Percentiles rank a stretch among this genome's conserved stretches.
phyloP scores from a whole-genome alignment of 768 basidiomycete species.

The Russula ochroleuca region DNA sequence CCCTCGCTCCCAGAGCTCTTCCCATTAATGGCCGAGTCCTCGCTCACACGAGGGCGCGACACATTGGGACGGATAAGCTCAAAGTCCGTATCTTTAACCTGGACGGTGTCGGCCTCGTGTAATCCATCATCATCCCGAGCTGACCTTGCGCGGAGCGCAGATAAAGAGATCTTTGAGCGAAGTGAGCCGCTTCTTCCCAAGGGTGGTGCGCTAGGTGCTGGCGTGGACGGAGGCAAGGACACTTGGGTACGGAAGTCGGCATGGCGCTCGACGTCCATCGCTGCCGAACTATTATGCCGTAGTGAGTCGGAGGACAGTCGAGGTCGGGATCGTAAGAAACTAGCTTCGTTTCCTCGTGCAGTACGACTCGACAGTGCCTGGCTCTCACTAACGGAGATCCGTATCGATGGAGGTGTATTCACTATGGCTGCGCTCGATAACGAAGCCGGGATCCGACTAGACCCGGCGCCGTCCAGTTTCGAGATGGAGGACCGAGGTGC shows the following conservation, averaged over 20 bases:
- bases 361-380: not conserved
- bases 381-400: constrained; percentile 11
- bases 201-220: constrained; percentile 33
- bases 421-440: not conserved
- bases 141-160: constrained; percentile 51
- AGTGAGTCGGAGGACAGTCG: constrained; percentile 22
- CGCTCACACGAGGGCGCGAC: constrained; percentile 45
- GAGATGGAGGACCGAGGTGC: not conserved
- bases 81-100: constrained; percentile 79
- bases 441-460: not conserved
- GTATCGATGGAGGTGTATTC: constrained; percentile 5
- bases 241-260: constrained; percentile 38
- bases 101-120: constrained; percentile 47
- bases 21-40: constrained; percentile 43
- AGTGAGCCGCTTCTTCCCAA: constrained; percentile 37
- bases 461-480: not conserved
- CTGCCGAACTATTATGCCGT: constrained; percentile 23
- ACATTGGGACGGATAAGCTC: constrained; percentile 67
- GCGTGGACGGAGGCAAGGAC: constrained; percentile 40
- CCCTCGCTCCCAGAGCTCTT: constrained; percentile 21
- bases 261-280: constrained; percentile 31
- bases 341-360: not conserved
- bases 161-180: constrained; percentile 63
- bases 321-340: not conserved
- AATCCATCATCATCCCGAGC: constrained; percentile 34